Evolutionary conservation across 2,329 filamentous ascomycete genomes (phyloP).

Genomic region (Bimuria novae-zelandiae): DNA sequence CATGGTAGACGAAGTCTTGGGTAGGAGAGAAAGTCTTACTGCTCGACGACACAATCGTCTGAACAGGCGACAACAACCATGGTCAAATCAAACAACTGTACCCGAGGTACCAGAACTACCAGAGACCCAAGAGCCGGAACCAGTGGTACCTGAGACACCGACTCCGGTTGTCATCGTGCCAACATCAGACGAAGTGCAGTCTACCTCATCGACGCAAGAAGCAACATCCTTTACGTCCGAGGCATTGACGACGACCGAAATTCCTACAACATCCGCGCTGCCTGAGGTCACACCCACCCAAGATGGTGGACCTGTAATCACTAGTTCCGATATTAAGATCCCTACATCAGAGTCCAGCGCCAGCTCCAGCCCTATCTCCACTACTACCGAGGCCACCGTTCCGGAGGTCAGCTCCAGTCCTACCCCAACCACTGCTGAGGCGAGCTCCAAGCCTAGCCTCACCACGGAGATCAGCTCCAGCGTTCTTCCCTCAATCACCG

Average conservation of each 20-base stretch:
- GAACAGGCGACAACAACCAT: constrained; percentile 11
- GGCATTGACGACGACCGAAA: not conserved
- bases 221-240: not conserved
- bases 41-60: constrained; percentile 5
- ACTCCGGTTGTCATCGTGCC: constrained; percentile 5
- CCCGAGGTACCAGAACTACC: constrained; percentile 6
- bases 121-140: constrained; percentile 13
- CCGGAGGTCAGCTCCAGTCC: not conserved
- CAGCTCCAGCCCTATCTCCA: not conserved
- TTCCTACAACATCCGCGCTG: not conserved
- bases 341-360: not conserved
- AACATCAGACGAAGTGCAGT: constrained; percentile 3
- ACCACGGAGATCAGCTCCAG: too few species aligned
- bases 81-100: constrained; percentile 9
- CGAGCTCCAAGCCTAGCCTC: too few species aligned
- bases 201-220: constrained; percentile 1
- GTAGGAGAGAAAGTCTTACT: constrained; percentile 4
- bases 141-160: not conserved
- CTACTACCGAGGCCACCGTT: not conserved
- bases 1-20: constrained; percentile 4
- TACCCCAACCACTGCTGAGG: too few species aligned
- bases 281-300: not conserved
- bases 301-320: not conserved
- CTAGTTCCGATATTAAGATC: not conserved
- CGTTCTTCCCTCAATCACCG: too few species aligned